These are phyloP conservation scores for Skeletonema costatum DNA, from an alignment of 108 stramenopile genomes.

Conservation along the genomic window DNA sequence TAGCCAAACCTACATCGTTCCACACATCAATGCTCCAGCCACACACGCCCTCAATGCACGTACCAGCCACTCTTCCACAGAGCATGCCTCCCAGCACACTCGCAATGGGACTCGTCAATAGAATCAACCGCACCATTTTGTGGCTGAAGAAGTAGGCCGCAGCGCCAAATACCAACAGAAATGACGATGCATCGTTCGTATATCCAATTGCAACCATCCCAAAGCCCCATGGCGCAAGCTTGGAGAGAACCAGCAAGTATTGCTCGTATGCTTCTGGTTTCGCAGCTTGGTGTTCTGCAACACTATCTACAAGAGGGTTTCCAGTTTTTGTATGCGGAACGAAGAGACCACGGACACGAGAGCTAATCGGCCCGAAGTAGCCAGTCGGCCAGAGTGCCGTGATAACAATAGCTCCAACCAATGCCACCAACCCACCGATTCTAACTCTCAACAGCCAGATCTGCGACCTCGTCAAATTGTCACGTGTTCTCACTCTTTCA, in stretches of 20 bases:
- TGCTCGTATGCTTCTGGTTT: slow-evolving; percentile 90
- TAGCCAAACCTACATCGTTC: not conserved
- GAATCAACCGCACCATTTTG: slow-evolving; percentile 97
- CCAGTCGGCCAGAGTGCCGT: slow-evolving; percentile 71
- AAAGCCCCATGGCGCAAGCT: slow-evolving; percentile 93
- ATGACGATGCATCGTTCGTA: slow-evolving; percentile 83
- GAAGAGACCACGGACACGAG: slow-evolving; percentile 89
- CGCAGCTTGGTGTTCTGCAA: slow-evolving; percentile 98
- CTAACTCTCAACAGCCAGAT: slow-evolving; percentile 66
- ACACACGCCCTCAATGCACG: slow-evolving; percentile 46
- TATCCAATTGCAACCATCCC: slow-evolving; percentile 65
- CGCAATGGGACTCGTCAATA: slow-evolving; percentile 94
- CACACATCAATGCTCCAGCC: slow-evolving; percentile 38
- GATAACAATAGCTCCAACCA: slow-evolving; percentile 30
- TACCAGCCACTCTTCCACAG: slow-evolving; percentile 65
- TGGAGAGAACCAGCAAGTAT: slow-evolving; percentile 76
- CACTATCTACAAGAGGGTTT: slow-evolving; percentile 92
- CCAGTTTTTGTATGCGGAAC: slow-evolving; percentile 94
- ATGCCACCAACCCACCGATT: slow-evolving; percentile 47
- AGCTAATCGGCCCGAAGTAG: slow-evolving; percentile 93
- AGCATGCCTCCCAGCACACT: slow-evolving; percentile 89
- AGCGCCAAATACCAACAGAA: slow-evolving; percentile 91
- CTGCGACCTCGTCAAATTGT: slow-evolving; percentile 36
- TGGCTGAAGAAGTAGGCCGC: slow-evolving; percentile 96
- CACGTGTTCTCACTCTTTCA: slow-evolving; percentile 48